These are phyloP conservation scores for Cryptosporidium tyzzeri DNA, from an alignment of 169 alveolate species.

Conservation along the genomic window DNA sequence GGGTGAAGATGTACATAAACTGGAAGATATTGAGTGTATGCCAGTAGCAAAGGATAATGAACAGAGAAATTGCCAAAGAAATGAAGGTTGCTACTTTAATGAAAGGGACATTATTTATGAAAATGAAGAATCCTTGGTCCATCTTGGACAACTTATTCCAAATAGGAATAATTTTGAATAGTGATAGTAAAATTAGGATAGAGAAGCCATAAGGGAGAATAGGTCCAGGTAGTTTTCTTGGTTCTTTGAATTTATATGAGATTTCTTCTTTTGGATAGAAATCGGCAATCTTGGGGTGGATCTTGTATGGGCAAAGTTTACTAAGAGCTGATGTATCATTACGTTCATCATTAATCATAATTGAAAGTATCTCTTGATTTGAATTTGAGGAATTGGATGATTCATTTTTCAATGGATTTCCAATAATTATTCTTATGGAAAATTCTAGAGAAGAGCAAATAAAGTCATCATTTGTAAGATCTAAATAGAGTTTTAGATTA, in stretches of 20 bases:
- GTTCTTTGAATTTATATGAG: slow-evolving; percentile 44
- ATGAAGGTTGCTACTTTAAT: slow-evolving; percentile 5
- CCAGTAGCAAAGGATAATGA: slow-evolving; percentile 60
- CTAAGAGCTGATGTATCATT: not conserved
- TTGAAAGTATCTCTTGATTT: not conserved
- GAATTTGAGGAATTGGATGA: not conserved
- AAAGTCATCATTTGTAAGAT: slow-evolving; percentile 30
- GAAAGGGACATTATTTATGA: not conserved
- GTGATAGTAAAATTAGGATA: not conserved
- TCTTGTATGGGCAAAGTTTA: slow-evolving; percentile 41
- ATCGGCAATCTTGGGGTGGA: slow-evolving; percentile 43
- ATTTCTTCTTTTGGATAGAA: slow-evolving; percentile 58
- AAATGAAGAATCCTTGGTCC: not conserved
- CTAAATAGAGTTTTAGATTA: slow-evolving; percentile 8
- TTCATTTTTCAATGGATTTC: not conserved
- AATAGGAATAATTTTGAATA: not conserved
- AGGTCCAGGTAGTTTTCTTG: slow-evolving; percentile 68
- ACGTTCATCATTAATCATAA: not conserved
- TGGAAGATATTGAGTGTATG: slow-evolving; percentile 63
- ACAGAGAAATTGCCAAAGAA: slow-evolving; percentile 20
- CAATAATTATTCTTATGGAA: slow-evolving; percentile 3
- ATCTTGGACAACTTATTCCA: slow-evolving; percentile 38
- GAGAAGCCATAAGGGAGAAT: slow-evolving; percentile 35
- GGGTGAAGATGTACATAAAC: slow-evolving; percentile 43
- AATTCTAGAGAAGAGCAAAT: slow-evolving; percentile 59